Evolutionary conservation across 495 filamentous ascomycete species (phyloP).

Genomic region (Cercophora samala): DNA sequence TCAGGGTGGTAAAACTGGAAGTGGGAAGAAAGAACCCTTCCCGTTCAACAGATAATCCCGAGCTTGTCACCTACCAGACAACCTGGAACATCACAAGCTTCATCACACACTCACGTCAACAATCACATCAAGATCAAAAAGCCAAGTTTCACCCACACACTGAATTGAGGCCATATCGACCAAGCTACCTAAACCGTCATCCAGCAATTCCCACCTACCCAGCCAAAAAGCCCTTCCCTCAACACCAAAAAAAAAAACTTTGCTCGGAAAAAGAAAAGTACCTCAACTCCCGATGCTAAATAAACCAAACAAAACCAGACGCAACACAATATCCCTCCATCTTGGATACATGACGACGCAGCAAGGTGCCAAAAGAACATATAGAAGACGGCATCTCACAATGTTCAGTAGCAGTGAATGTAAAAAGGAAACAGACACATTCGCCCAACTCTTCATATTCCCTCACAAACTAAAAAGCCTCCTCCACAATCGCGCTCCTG

Average conservation of each 20-base stretch:
- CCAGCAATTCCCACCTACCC: no score
- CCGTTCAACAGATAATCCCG: no score
- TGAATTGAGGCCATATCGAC: background rate
- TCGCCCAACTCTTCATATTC: background rate
- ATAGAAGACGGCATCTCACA: background rate
- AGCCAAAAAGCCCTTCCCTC: background rate
- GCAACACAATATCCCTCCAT: background rate
- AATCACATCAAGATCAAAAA: background rate
- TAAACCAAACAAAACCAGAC: background rate
- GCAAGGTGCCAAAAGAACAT: background rate
- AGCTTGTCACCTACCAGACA: no score
- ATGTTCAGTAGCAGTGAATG: background rate
- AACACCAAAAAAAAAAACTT: background rate
- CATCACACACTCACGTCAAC: no score
- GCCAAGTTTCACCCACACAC: background rate
- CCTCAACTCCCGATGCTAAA: conserved; percentile 4
- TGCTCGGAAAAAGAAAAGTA: background rate
- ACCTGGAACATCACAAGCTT: no score
- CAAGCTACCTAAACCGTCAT: background rate
- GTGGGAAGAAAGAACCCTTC: no score
- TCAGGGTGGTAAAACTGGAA: no score
- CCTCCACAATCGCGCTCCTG: conserved; percentile 66
- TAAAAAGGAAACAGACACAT: background rate
- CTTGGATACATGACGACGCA: background rate
- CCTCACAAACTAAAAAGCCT: background rate